Evolutionary conservation across 306 rosid species (phyloP).

Genomic region (Begonia fuchsioides): DNA sequence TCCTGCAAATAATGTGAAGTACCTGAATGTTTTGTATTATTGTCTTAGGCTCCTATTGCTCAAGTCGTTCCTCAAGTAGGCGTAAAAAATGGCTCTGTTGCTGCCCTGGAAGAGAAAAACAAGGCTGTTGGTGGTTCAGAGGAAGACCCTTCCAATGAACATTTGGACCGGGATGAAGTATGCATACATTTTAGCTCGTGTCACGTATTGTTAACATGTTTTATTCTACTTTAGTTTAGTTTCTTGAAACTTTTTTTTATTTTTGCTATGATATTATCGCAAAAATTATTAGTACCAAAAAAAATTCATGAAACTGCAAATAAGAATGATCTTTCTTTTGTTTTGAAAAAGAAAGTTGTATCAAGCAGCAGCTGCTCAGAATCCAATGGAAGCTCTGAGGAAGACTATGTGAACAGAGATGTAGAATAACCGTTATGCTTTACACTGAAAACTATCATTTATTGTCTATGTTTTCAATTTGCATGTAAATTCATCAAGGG

Average conservation of each 20-base stretch:
- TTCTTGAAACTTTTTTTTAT: too few species aligned
- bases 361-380: constrained; percentile 10
- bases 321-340: constrained; percentile 3
- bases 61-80: constrained; percentile 13
- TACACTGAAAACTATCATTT: too few species aligned
- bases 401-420: constrained; percentile 10
- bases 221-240: not conserved
- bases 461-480: too few species aligned
- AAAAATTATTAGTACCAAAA: too few species aligned
- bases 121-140: constrained; percentile 8
- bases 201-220: not conserved
- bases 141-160: constrained; percentile 21
- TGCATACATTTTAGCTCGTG: not conserved
- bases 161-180: constrained; percentile 33
- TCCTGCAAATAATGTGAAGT: too few species aligned
- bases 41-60: constrained; percentile 20
- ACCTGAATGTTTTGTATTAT: too few species aligned
- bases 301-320: not conserved
- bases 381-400: constrained; percentile 17
- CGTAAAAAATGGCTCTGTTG: constrained; percentile 20
- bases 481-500: too few species aligned
- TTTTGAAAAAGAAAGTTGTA: constrained; percentile 2
- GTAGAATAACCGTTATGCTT: too few species aligned
- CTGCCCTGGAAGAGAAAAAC: constrained; percentile 16
- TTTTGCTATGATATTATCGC: too few species aligned